Base-by-base conservation (phyloP, 1,139 yeast genomes). In the Casaregolazyma suthepensis region DNA sequence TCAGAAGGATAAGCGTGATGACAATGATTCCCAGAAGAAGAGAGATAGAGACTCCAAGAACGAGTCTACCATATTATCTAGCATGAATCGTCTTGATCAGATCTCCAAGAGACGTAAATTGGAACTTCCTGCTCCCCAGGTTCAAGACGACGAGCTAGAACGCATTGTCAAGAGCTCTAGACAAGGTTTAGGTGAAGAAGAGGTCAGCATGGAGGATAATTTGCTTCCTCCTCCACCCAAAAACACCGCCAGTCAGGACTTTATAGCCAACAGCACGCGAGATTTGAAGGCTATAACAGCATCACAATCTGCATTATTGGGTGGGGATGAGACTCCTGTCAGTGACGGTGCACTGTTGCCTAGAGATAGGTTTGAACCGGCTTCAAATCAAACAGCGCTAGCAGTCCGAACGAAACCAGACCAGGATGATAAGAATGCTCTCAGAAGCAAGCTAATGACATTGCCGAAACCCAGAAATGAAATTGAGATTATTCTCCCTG, bases 401-500 rank as follows among this genome's bases (percentile, higher is more conserved):
- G 40, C 23, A 15, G 10, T 7, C 17, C 15, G n/a, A 10, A 13
- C 15, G n/a, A 15, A 35, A 31, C 2, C 44, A 15, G 45, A 19
- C 22, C n/a, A 10, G 2, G 38, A 38, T 38, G 35, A 29, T 13
- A 38, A 40, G 15, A 22, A 12, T n/a, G 3, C 26, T n/a, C 22
- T 47, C 20, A 22, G 50, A 29, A n/a, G 43, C 3, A 49, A 43
- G 37, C 37, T 49, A 1, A 67, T 70, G 3, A 57, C 62, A 1
- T 66, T 83, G 10, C 86, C 88, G 0, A 69, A 71, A 48, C 86
- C 88, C 0, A 72, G 74, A 57, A 81, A 83, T 59, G 84, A 82
- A 55, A 81, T 78, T 61, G 86, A 83, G 54, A 67, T 79, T n/a
- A 69, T 71, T 5, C 64, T 71, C 1, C 72, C 73, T 2, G 68